A percentile compares a stretch with the other conserved stretches of the same genome.
Conservation (phyloP, 2,329 filamentous ascomycete species). For the Xylariaceae sp. region DNA sequence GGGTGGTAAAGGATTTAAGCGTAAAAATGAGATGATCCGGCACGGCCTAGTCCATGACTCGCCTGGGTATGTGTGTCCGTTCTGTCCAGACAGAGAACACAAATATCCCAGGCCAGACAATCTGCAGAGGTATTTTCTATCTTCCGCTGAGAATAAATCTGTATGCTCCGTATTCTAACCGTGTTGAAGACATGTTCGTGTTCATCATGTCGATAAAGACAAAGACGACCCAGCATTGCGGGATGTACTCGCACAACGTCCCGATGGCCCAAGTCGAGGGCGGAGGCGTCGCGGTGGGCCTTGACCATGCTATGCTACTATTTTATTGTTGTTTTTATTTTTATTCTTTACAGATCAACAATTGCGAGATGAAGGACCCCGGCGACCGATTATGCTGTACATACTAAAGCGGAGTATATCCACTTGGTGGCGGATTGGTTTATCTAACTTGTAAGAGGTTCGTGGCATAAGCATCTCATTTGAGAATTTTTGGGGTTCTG, state of each 20-base stretch:
- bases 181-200: constrained; percentile 77
- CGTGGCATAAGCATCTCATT: constrained; percentile 5
- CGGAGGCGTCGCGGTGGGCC: constrained; percentile 69
- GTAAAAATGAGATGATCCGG: constrained; percentile 76
- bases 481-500: too few species aligned
- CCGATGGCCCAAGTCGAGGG: constrained; percentile 82
- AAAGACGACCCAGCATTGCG: constrained; percentile 83
- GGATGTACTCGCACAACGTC: constrained; percentile 83
- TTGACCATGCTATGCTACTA: too few species aligned
- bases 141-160: neutral
- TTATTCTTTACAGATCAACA: constrained; percentile 21
- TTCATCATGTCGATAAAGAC: constrained; percentile 88
- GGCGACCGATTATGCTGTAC: constrained; percentile 19
- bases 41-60: constrained; percentile 91
- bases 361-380: constrained; percentile 8
- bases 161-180: constrained; percentile 20
- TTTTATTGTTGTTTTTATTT: constrained; percentile 12
- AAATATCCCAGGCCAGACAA: constrained; percentile 96
- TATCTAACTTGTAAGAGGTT: constrained; percentile 12
- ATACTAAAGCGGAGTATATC: constrained; percentile 10
- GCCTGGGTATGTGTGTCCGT: constrained; percentile 94
- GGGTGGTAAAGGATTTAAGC: constrained; percentile 71
- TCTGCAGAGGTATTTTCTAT: constrained; percentile 78
- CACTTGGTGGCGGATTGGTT: constrained; percentile 6
- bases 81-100: constrained; percentile 91